Base-by-base conservation (phyloP, 805 yeast species). In the Nakazawaea molendinolei region DNA sequence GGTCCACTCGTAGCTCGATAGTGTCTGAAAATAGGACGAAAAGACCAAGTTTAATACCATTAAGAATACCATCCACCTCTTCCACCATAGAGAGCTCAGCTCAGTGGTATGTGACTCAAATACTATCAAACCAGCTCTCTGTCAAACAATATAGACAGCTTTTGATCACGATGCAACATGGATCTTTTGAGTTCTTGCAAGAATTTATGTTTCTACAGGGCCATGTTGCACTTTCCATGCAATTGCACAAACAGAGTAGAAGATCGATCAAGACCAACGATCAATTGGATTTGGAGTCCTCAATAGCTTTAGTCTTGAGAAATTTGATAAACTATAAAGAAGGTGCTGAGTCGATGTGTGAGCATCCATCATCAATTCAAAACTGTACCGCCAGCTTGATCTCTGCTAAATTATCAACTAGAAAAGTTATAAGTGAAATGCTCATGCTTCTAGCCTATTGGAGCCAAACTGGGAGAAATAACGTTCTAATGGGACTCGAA, bases 161-260 rank as follows among this genome's bases (percentile, higher is more conserved):
- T 10, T 19, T 36, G 44, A 30, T 5, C 8, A 5, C 38, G 56
- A 20, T 39, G 42, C 19, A 17, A 10, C 18, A 32, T 29, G 6
- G 44, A 41, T 19, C 29, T 30, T 10, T 12, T 29, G 70, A 61
- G 31, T 90, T 97, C 97, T 92, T 86, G 0, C 67, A 74, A 33
- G 68, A 65, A 16, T 92, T 92, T 49, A 66, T 86, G n/a, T 76
- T 69, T 34, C 69, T 74, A 29, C 94, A 86, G 53, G 97, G 97
- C 8, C 86, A 82, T 41, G 70, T 79, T 7, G 83, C 86, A 0
- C 67, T 92, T 35, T 75, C 86, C 6, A 74, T 77, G 12, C 76
- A 75, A 24, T 61, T 92, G 29, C 74, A 71, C 39, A 78, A 75
- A 32, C 63, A 78, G 36, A 65, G 63, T 44, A 53, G 52, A 26